A percentile compares a stretch with the other conserved stretches of the same genome.
phyloP scores from a whole-genome alignment of 306 rosid genomes.

The Chamaecrista fasciculata region DNA sequence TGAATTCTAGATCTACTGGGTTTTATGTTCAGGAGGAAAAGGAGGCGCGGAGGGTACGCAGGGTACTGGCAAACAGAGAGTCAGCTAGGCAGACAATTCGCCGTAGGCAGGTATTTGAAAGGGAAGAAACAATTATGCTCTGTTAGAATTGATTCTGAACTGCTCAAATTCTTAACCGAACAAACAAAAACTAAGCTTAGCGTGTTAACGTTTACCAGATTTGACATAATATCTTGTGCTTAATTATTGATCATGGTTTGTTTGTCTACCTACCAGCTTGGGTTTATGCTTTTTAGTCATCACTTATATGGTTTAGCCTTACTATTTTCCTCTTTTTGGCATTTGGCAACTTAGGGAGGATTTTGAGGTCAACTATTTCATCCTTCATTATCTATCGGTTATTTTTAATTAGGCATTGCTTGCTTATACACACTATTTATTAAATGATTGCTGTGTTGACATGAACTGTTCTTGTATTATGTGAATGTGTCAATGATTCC shows the following conservation, averaged over 20 bases:
- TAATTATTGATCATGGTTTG: not conserved
- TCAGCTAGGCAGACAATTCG: slow-evolving; percentile 98
- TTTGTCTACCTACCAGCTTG: not conserved
- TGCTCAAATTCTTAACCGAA: slow-evolving; percentile 3
- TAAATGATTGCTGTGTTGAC: not conserved
- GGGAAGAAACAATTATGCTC: not conserved
- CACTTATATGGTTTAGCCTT: not conserved
- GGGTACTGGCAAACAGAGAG: slow-evolving; percentile 92
- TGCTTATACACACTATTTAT: not conserved
- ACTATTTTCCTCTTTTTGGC: not conserved
- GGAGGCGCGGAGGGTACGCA: slow-evolving; percentile 81
- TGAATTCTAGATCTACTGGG: slow-evolving; percentile 22
- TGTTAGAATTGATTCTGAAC: slow-evolving; percentile 11
- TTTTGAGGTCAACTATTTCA: not conserved
- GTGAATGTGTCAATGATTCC: slow-evolving; percentile 3
- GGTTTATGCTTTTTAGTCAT: slow-evolving; percentile 5
- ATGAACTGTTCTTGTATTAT: not conserved
- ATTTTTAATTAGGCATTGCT: slow-evolving; percentile 3
- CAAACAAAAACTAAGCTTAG: not conserved
- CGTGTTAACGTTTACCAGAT: not conserved
- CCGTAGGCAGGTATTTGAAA: slow-evolving; percentile 77
- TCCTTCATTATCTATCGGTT: slow-evolving; percentile 3
- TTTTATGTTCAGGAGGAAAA: slow-evolving; percentile 66
- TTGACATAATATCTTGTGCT: not conserved
- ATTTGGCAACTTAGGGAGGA: not conserved